phyloP scores from a whole-genome alignment of 768 basidiomycete genomes.

The Butyriboletus loyo region DNA sequence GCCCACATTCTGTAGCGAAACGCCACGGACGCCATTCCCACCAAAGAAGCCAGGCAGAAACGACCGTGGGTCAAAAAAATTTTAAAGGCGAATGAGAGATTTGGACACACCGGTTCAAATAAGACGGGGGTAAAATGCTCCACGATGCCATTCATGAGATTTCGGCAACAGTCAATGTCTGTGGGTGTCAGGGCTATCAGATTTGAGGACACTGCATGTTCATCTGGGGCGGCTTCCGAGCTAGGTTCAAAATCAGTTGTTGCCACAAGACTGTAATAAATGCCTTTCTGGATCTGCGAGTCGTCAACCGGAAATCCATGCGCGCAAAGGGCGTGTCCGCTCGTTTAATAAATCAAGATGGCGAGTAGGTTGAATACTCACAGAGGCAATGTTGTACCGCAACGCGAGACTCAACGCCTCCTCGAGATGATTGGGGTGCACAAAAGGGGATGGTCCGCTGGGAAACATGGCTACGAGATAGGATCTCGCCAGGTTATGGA shows the following conservation, averaged over 20 bases:
- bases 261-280: conserved; percentile 64
- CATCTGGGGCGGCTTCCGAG: conserved; percentile 16
- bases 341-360: background rate
- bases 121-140: conserved; percentile 68
- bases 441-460: conserved; percentile 42
- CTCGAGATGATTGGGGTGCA: conserved; percentile 42
- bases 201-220: background rate
- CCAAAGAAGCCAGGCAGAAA: background rate
- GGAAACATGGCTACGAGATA: conserved; percentile 49
- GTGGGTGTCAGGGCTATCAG: conserved; percentile 28
- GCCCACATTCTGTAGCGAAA: background rate
- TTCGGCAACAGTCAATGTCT: conserved; percentile 40
- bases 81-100: background rate
- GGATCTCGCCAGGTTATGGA: conserved; percentile 45
- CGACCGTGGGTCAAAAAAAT: background rate
- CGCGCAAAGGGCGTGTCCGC: background rate
- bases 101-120: conserved; percentile 53
- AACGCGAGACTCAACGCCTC: conserved; percentile 54
- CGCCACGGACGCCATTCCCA: background rate
- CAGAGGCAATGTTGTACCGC: conserved; percentile 45
- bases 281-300: conserved; percentile 53
- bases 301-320: background rate
- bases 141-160: conserved; percentile 55
- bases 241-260: conserved; percentile 52
- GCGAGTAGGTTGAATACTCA: conserved; percentile 32